Evolutionary conservation across 1,139 yeast species (phyloP), one percentile per base, ranked within the genome.

Genomic region (Taphrina populina): DNA sequence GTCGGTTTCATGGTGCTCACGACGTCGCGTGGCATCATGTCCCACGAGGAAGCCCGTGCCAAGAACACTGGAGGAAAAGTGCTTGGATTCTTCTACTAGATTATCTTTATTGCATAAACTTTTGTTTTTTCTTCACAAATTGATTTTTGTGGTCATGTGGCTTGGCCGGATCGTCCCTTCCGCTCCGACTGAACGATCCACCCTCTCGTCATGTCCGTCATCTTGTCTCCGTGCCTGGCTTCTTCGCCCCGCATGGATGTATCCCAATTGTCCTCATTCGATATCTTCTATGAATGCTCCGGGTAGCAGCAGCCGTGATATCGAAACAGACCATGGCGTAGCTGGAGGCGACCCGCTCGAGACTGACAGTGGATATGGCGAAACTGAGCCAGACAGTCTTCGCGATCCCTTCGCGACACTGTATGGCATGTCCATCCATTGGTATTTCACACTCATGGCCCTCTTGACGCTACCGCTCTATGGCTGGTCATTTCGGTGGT

Each of bases 1-100:
- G 90, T 90, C 71, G 97, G 97, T 79, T 88, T 78, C 78, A 90
- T 90, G 71, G 85, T 90, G 74, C 82, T 90, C 72, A 90, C 98
- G 75, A 92, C 98, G 68, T 92, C 98, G 69, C 96, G 97, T 69
- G 98, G 98, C 78, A 92, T 92, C 69, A 88, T 92, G 96, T 97
- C 92, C 81, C 98, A 92, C 79, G 98, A 92, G 80, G 98, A 92
- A 80, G 98, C 98, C 69, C 88, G 96, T 83, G 86, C 97, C 84
- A 92, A 92, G 86, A 97, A 92, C 77, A 97, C 90, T 69, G 88
- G 96, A 68, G 97, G 97, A 76, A 90, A 90, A 79, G 84, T 90
- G 72, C 82, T 90, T 71, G 97, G 97, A 71, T 90, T 86, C 76
- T 96, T 90, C 65, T 90, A 90, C 81, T 88, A 83, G 73, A 40